These are phyloP conservation scores for Spirogloea muscicola DNA, from an alignment of 139 green algal species.

Conservation along the genomic window DNA sequence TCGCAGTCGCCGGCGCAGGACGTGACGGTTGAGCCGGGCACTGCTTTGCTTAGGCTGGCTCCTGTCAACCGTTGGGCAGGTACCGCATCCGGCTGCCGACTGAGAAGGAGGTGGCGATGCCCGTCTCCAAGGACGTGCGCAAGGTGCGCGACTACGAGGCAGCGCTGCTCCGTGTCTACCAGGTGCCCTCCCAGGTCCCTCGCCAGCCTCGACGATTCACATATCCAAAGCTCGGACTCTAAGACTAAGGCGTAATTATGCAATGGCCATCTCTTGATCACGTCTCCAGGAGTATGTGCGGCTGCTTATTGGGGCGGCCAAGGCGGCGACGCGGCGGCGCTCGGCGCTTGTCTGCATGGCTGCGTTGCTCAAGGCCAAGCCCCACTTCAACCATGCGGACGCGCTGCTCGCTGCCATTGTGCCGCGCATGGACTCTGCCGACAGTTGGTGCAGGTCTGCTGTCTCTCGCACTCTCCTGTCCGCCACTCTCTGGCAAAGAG, in stretches of 20 bases:
- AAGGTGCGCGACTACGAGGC: conserved; percentile 71
- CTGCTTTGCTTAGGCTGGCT: too few species aligned
- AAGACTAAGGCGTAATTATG: too few species aligned
- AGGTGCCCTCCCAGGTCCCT: too few species aligned
- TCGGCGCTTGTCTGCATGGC: conserved; percentile 74
- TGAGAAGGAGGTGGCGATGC: conserved; percentile 65
- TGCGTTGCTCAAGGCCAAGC: conserved; percentile 60
- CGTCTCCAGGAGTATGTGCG: conserved; percentile 27
- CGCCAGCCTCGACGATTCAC: too few species aligned
- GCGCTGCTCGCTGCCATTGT: conserved; percentile 64
- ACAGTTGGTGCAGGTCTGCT: conserved; percentile 36
- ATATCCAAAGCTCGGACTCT: too few species aligned
- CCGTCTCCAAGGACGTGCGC: conserved; percentile 80
- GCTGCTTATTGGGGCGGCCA: conserved; percentile 28
- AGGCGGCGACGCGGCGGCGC: conserved; percentile 13
- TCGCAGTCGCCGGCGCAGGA: too few species aligned
- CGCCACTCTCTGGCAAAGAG: too few species aligned
- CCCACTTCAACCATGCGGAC: conserved; percentile 83
- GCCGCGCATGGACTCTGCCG: conserved; percentile 57
- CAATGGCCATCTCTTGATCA: conserved; percentile 2
- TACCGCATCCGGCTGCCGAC: conserved; percentile 72
- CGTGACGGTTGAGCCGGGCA: too few species aligned
- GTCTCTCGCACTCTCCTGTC: conserved; percentile 38
- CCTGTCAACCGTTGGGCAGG: too few species aligned
- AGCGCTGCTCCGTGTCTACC: conserved; percentile 73